Conservation (phyloP, 148 eudicot species). For the Rhododendron williamsianum region DNA sequence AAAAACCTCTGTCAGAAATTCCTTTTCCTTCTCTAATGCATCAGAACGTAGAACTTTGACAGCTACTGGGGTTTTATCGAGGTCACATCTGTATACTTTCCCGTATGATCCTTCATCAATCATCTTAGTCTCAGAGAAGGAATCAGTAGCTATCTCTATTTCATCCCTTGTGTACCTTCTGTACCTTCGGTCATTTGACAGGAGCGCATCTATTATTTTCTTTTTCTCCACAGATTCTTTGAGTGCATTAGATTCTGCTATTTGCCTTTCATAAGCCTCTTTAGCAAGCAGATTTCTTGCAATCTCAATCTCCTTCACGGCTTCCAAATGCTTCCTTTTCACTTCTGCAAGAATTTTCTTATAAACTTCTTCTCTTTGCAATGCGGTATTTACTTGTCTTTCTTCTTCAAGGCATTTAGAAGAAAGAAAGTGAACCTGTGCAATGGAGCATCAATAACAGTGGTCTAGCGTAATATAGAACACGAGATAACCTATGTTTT, state of each 20-base stretch:
- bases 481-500: neutral
- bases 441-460: constrained; percentile 1
- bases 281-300: constrained; percentile 52
- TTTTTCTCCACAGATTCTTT: constrained; percentile 54
- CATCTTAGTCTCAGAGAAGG: constrained; percentile 45
- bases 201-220: constrained; percentile 48
- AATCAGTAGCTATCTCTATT: constrained; percentile 54
- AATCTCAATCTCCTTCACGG: constrained; percentile 49
- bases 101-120: constrained; percentile 84
- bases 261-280: constrained; percentile 59
- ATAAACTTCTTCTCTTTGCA: constrained; percentile 55
- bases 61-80: constrained; percentile 76
- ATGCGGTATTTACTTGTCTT: constrained; percentile 52
- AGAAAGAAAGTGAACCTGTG: constrained; percentile 60
- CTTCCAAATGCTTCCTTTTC: constrained; percentile 54
- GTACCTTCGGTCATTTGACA: constrained; percentile 48
- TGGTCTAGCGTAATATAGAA: neutral
- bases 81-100: constrained; percentile 65
- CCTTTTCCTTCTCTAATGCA: constrained; percentile 61
- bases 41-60: constrained; percentile 65
- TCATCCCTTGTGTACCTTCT: constrained; percentile 52
- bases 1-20: constrained; percentile 59
- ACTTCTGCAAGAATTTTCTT: constrained; percentile 58
- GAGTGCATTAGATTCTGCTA: constrained; percentile 53
- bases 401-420: constrained; percentile 57